A percentile compares a stretch with the other conserved stretches of the same genome.
These are phyloP conservation scores for Hymenotorrendiella dingleyae DNA, from an alignment of 2,329 filamentous ascomycete genomes.

Conservation along the genomic window DNA sequence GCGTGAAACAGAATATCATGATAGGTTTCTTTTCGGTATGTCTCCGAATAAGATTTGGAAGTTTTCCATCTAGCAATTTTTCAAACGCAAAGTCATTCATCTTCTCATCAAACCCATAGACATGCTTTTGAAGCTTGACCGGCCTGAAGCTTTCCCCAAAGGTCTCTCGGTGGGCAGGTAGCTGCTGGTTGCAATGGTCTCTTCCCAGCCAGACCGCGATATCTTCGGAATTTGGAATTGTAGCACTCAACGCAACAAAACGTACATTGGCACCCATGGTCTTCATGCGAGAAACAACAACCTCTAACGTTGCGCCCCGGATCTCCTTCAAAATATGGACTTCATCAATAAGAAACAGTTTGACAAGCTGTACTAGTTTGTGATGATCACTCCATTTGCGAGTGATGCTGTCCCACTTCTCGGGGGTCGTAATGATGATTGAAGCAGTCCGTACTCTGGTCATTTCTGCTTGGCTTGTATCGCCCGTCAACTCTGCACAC, in stretches of 20 bases:
- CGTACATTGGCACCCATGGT: constrained; percentile 68
- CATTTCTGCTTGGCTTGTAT: constrained; percentile 64
- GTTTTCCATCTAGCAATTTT: constrained; percentile 56
- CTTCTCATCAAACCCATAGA: constrained; percentile 60
- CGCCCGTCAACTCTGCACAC: constrained; percentile 76
- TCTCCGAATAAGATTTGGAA: constrained; percentile 59
- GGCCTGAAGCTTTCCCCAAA: constrained; percentile 79
- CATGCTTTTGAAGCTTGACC: constrained; percentile 68
- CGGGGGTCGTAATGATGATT: constrained; percentile 81
- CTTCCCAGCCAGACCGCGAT: constrained; percentile 75
- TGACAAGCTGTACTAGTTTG: constrained; percentile 67
- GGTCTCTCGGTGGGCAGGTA: constrained; percentile 60
- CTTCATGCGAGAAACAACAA: constrained; percentile 84
- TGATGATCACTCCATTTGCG: constrained; percentile 80
- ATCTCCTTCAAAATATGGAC: constrained; percentile 79
- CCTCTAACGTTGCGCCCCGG: constrained; percentile 74
- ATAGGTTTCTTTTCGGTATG: constrained; percentile 69
- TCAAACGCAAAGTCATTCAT: constrained; percentile 75
- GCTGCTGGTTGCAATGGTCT: constrained; percentile 49
- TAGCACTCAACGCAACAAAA: constrained; percentile 77
- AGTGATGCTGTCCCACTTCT: constrained; percentile 90
- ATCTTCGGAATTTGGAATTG: constrained; percentile 75
- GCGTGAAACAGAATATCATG: constrained; percentile 77
- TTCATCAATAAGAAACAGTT: constrained; percentile 79
- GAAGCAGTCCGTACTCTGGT: constrained; percentile 65